Evolutionary conservation across 768 basidiomycete genomes (phyloP).

Genomic region (Tulasnella sp.): DNA sequence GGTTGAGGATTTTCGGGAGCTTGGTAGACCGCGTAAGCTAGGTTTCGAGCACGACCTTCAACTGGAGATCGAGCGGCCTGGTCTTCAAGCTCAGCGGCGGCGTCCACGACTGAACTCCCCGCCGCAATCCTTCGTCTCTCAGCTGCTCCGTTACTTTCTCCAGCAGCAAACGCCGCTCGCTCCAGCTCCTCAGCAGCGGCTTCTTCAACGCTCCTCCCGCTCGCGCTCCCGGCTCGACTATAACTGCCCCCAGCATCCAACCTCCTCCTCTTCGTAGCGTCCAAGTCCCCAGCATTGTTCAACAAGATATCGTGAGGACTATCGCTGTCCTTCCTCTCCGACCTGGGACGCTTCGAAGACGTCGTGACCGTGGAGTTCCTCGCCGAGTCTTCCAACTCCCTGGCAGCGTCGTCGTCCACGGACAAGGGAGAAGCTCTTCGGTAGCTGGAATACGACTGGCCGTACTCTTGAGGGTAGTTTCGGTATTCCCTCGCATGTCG

Average conservation of each 20-base stretch:
- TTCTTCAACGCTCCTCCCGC: neutral
- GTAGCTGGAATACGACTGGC: neutral
- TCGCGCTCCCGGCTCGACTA: neutral
- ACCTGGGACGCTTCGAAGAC: neutral
- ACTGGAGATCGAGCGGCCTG: neutral
- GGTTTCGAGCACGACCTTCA: neutral
- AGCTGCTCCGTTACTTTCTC: slow-evolving; percentile 23
- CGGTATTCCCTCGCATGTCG: neutral
- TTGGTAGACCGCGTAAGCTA: neutral
- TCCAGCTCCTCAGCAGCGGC: slow-evolving; percentile 40
- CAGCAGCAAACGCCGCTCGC: slow-evolving; percentile 30
- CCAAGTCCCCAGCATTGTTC: neutral
- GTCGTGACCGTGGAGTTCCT: neutral
- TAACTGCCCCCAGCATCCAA: neutral
- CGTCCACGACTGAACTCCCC: slow-evolving; percentile 36
- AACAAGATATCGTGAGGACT: neutral
- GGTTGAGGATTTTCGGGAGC: neutral
- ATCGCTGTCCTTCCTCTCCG: neutral
- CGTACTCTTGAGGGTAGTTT: neutral
- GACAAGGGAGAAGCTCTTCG: neutral
- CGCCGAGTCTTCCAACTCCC: neutral
- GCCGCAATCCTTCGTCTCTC: slow-evolving; percentile 17
- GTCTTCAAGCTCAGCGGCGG: slow-evolving; percentile 26
- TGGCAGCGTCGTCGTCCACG: neutral
- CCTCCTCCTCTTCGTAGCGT: neutral